phyloP scores from a whole-genome alignment of 2,329 filamentous ascomycete species.

The Fusarium pseudograminearum region DNA sequence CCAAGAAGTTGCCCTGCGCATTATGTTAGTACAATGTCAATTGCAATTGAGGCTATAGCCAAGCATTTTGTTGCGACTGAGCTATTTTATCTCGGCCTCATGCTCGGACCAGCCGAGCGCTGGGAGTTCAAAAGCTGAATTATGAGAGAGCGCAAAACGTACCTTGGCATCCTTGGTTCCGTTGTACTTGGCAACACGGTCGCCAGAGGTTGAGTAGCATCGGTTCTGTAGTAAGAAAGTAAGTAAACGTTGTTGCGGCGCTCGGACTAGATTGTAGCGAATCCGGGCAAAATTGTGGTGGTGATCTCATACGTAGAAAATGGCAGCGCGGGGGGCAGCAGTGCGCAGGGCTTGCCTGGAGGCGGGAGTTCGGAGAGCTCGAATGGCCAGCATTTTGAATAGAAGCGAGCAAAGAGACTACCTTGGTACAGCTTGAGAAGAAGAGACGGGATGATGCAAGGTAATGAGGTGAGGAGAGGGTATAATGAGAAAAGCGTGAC shows the following conservation, averaged over 20 bases:
- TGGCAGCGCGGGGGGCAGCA: slow-evolving; percentile 69
- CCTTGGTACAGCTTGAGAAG: slow-evolving; percentile 30
- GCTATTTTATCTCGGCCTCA: slow-evolving; percentile 56
- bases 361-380: slow-evolving; percentile 80
- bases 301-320: slow-evolving; percentile 52
- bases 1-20: slow-evolving; percentile 88
- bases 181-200: slow-evolving; percentile 91
- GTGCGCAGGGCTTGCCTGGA: slow-evolving; percentile 83
- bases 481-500: slow-evolving; percentile 32
- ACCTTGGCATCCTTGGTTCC: slow-evolving; percentile 90
- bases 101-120: slow-evolving; percentile 47
- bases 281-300: slow-evolving; percentile 26
- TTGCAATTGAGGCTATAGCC: slow-evolving; percentile 29
- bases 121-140: slow-evolving; percentile 22
- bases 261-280: slow-evolving; percentile 16
- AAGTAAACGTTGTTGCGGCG: slow-evolving; percentile 37
- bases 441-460: slow-evolving; percentile 40
- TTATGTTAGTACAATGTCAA: slow-evolving; percentile 45
- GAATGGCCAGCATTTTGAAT: slow-evolving; percentile 83
- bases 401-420: slow-evolving; percentile 35
- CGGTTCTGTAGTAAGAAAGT: slow-evolving; percentile 58
- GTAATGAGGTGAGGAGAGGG: slow-evolving; percentile 30
- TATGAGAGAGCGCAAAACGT: slow-evolving; percentile 57
- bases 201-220: slow-evolving; percentile 73
- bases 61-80: slow-evolving; percentile 49